Evolutionary conservation across 495 filamentous ascomycete genomes (phyloP), one percentile per base, ranked within the genome.

Genomic region (Trichoderma orchidacearum): DNA sequence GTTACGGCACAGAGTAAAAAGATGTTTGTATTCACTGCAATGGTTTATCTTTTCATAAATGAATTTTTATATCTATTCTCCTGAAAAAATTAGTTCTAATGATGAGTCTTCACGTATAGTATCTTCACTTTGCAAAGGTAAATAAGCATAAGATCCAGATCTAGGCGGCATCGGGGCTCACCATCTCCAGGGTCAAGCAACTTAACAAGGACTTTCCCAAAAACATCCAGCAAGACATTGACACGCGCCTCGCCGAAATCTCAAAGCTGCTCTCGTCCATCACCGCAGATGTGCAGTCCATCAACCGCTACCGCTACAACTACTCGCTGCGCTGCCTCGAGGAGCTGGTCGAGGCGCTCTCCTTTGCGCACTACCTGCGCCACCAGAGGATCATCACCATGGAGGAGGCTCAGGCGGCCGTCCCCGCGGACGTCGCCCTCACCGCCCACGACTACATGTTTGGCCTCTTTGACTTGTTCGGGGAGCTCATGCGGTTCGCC

Each of bases 1-100:
- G 85, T 97, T 59, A 98, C 94, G 7, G 90, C 87, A 0, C 67
- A 88, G 36, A 95, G 90, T 72, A 98, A 98, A 78, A 97, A 97
- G 75, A 94, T 96, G 93, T 95, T 70, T 73, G 73, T 55, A 29
- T 1, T 35, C 6, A 15, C 9, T 4, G n/a, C n/a, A n/a, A n/a
- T n/a, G n/a, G n/a, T n/a, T n/a, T n/a, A n/a, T n/a, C n/a, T n/a
- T n/a, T n/a, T n/a, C n/a, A n/a, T n/a, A n/a, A n/a, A 15, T 12
- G 23, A 17, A 35, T 53, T 45, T 1, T 32, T 21, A 17, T 17
- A 17, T 21, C n/a, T n/a, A n/a, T n/a, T n/a, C n/a, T n/a, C n/a
- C n/a, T n/a, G n/a, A n/a, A n/a, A n/a, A n/a, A n/a, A 52, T 28
- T 12, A 31, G 3, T 9, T 3, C 32, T 56, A 45, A 54, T 55